phyloP scores from a whole-genome alignment of 2,329 filamentous ascomycete genomes.

The Sordariomycetes sp. region DNA sequence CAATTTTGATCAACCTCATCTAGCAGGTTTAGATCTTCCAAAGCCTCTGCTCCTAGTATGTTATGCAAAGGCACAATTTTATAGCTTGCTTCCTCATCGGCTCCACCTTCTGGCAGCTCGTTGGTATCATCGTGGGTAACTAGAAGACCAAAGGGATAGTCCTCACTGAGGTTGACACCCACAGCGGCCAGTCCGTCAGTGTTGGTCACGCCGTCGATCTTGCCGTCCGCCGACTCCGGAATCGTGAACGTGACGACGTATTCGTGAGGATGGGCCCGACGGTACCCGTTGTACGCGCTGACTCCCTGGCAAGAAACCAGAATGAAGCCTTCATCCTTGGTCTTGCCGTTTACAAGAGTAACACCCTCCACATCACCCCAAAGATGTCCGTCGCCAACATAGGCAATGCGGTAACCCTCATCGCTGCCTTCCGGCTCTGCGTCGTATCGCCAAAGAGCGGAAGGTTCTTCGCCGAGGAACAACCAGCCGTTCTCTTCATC shows the following conservation, averaged over 20 bases:
- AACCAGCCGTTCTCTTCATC: constrained; percentile 41
- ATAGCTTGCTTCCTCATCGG: constrained; percentile 37
- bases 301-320: constrained; percentile 44
- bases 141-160: constrained; percentile 33
- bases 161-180: constrained; percentile 27
- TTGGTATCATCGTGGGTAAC: constrained; percentile 47
- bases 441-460: constrained; percentile 41
- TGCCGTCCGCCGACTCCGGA: constrained; percentile 25
- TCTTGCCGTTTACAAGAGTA: constrained; percentile 35
- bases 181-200: constrained; percentile 42
- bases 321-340: constrained; percentile 34
- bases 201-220: constrained; percentile 41
- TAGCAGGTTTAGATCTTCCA: constrained; percentile 17
- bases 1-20: constrained; percentile 25
- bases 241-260: constrained; percentile 41
- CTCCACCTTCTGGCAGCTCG: constrained; percentile 33
- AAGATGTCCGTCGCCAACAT: constrained; percentile 36
- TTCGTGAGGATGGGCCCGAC: constrained; percentile 35
- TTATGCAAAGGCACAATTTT: constrained; percentile 35
- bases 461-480: constrained; percentile 42
- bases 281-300: constrained; percentile 42
- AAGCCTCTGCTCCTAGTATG: constrained; percentile 20
- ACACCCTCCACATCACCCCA: constrained; percentile 45
- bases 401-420: constrained; percentile 24
- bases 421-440: constrained; percentile 35